Percentiles rank a stretch among this genome's conserved stretches.
Evolutionary conservation across 2,329 filamentous ascomycete species (phyloP).

Genomic region (Whalleya microplaca): DNA sequence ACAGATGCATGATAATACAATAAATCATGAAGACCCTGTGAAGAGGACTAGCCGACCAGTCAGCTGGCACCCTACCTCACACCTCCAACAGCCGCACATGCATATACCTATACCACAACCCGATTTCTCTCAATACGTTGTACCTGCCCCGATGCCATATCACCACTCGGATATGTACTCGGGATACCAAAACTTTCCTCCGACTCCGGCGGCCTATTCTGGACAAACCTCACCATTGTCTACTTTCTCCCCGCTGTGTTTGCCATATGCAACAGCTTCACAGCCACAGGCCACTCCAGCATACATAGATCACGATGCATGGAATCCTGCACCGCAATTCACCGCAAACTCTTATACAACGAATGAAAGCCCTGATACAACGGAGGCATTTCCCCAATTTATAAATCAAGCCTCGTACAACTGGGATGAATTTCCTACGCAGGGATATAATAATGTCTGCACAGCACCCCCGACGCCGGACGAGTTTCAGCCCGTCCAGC

Average conservation of each 20-base stretch:
- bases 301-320: conserved; percentile 46
- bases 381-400: conserved; percentile 40
- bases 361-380: conserved; percentile 29
- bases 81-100: conserved; percentile 45
- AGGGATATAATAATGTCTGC: conserved; percentile 47
- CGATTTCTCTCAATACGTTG: conserved; percentile 42
- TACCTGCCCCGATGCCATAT: conserved; percentile 44
- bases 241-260: conserved; percentile 57
- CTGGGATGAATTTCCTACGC: conserved; percentile 52
- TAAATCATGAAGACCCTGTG: conserved; percentile 36
- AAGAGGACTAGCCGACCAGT: conserved; percentile 60
- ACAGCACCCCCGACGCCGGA: conserved; percentile 64
- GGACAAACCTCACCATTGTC: conserved; percentile 61
- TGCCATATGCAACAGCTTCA: conserved; percentile 46
- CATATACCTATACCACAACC: conserved; percentile 43
- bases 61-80: conserved; percentile 75
- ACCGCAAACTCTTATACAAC: conserved; percentile 34
- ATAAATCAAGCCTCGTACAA: conserved; percentile 33
- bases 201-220: conserved; percentile 59
- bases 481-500: conserved; percentile 57
- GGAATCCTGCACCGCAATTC: conserved; percentile 40
- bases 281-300: conserved; percentile 39
- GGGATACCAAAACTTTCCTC: conserved; percentile 50
- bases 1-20: conserved; percentile 37
- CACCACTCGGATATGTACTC: conserved; percentile 47